Evolutionary conservation across 2,329 filamentous ascomycete species (phyloP).

Genomic region (Diaporthe humulicola): DNA sequence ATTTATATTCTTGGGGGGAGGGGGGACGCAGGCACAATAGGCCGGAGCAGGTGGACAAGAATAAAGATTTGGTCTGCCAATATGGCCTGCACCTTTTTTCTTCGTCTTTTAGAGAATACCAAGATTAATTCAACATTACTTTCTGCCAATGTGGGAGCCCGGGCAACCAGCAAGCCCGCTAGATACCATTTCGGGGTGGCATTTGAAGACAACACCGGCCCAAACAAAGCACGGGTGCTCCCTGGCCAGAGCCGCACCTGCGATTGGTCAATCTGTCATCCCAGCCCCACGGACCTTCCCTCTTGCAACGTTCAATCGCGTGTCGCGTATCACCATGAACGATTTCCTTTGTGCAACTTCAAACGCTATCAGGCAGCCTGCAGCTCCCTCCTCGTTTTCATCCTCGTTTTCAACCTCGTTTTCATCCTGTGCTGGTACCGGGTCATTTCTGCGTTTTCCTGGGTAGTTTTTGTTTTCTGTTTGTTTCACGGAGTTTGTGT

Average conservation of each 20-base stretch:
- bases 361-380: not conserved
- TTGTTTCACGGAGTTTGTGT: conserved; percentile 7
- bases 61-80: not conserved
- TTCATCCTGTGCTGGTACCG: not conserved
- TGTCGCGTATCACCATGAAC: not conserved
- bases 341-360: not conserved
- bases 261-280: conserved; percentile 6
- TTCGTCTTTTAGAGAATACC: not conserved
- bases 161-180: not conserved
- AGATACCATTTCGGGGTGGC: not conserved
- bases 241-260: not conserved
- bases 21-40: not conserved
- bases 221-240: not conserved
- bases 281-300: not conserved
- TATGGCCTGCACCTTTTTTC: not conserved
- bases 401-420: not conserved
- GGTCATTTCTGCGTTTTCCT: not conserved
- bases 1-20: not conserved
- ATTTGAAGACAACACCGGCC: not conserved
- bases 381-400: not conserved
- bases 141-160: not conserved
- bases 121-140: too few relatives aligned
- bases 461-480: not conserved
- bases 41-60: not conserved
- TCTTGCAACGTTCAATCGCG: not conserved